Conservation (phyloP, 2,329 filamentous ascomycete genomes). For the Botrytis elliptica region DNA sequence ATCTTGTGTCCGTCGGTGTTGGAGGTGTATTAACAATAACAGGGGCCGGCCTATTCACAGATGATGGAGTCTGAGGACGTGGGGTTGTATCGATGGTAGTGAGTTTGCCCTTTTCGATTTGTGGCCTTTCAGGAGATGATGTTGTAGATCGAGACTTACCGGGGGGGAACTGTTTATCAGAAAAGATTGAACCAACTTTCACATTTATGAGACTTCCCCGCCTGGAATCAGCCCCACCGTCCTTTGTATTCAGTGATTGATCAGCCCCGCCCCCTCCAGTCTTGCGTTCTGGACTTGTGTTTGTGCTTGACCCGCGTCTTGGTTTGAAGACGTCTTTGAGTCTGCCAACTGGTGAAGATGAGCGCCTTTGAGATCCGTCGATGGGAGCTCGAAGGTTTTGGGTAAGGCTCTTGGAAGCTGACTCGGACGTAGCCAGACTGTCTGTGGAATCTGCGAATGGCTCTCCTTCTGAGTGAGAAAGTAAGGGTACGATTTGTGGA, state of each 20-base stretch:
- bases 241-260: slow-evolving; percentile 26
- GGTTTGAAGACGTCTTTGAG: slow-evolving; percentile 69
- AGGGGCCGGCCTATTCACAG: slow-evolving; percentile 41
- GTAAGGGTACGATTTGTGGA: slow-evolving; percentile 40
- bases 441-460: slow-evolving; percentile 36
- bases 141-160: slow-evolving; percentile 23
- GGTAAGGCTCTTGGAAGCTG: slow-evolving; percentile 39
- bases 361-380: slow-evolving; percentile 52
- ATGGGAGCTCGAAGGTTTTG: slow-evolving; percentile 44
- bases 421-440: slow-evolving; percentile 37
- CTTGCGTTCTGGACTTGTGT: slow-evolving; percentile 47
- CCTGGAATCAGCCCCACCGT: slow-evolving; percentile 28
- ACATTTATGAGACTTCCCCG: slow-evolving; percentile 36
- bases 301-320: slow-evolving; percentile 42
- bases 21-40: slow-evolving; percentile 65
- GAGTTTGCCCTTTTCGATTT: slow-evolving; percentile 30
- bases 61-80: slow-evolving; percentile 36
- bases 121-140: slow-evolving; percentile 35
- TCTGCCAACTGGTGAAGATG: slow-evolving; percentile 68
- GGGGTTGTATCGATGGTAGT: slow-evolving; percentile 33
- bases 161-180: slow-evolving; percentile 32
- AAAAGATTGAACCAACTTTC: slow-evolving; percentile 36
- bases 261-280: slow-evolving; percentile 27
- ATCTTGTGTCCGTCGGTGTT: slow-evolving; percentile 54
- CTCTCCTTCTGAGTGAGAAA: slow-evolving; percentile 40